Evolutionary conservation across 108 stramenopile genomes (phyloP).

Genomic region (Conticribra guillardii): DNA sequence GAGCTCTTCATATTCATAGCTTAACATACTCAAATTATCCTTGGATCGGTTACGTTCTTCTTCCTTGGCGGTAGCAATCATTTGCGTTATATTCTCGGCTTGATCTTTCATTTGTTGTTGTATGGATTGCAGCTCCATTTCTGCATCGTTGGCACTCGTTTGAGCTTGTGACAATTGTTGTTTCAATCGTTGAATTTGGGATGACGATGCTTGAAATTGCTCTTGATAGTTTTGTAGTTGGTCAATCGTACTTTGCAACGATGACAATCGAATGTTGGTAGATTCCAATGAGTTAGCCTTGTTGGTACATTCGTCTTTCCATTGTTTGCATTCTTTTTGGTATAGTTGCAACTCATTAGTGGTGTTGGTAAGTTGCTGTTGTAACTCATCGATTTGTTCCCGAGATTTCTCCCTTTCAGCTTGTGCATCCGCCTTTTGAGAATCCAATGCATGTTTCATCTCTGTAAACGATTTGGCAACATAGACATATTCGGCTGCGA

Average conservation of each 20-base stretch:
- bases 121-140: not conserved
- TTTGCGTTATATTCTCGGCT: slow-evolving; percentile 5
- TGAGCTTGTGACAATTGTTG: slow-evolving; percentile 3
- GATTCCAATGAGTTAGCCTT: slow-evolving; percentile 22
- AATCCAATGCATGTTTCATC: slow-evolving; percentile 13
- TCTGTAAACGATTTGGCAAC: slow-evolving; percentile 22
- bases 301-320: slow-evolving; percentile 25
- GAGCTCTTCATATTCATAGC: slow-evolving; percentile 42
- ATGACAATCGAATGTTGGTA: slow-evolving; percentile 10
- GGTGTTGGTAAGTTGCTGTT: slow-evolving; percentile 7
- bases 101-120: not conserved
- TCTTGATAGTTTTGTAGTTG: not conserved
- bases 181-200: not conserved
- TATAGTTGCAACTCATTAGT: slow-evolving; percentile 7
- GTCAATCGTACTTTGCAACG: slow-evolving; percentile 30
- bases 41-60: slow-evolving; percentile 36
- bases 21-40: slow-evolving; percentile 21
- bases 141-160: not conserved
- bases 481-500: slow-evolving; percentile 37
- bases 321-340: slow-evolving; percentile 21
- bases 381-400: not conserved
- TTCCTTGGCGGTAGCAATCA: slow-evolving; percentile 3
- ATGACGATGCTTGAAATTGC: not conserved
- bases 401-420: slow-evolving; percentile 3
- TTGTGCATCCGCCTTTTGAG: not conserved